Base-by-base conservation (phyloP, 2,329 filamentous ascomycete genomes). In the Cercospora janseana region DNA sequence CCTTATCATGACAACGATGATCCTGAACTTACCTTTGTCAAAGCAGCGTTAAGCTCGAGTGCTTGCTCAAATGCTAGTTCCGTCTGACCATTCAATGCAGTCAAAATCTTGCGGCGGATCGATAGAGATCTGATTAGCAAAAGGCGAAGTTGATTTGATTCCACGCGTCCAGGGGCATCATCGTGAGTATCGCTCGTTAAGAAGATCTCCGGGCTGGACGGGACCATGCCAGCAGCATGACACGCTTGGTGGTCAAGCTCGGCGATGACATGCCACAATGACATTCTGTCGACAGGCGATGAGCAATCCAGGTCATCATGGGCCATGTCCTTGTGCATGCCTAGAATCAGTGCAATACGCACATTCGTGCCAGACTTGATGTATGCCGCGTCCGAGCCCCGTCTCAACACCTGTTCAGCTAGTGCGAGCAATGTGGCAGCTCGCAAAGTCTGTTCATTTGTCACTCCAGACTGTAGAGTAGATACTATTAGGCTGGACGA, bases 211-310 rank as follows among this genome's bases (percentile, higher is more conserved):
- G 44, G 44, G 0, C 38, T 16, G 8, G 46, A 26, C 13, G 54
- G 50, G 15, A 44, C 32, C 44, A 53, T 50, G 1, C 54, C 50
- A 15, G 54, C 50, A 8, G 54, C 54, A 2, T 53, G 44, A 20
- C 42, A 53, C n/a, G 54, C 54, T 23, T 56, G 43, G 13, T 51
- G 50, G 21, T 56, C 54, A 3, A 56, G 20, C 8, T 56, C 54
- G 6, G 47, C 29, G 10, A 56, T 50, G 5, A 37, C 23, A 24
- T 49, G 40, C 54, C 50, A 56, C n/a, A 56, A 31, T 21, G 40
- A 26, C 4, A 34, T 29, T 29, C 42, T 16, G 29, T 50, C 29
- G 10, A 23, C 9, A 7, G 2, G 12, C n/a, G n/a, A n/a, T n/a
- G n/a, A n/a, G n/a, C n/a, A n/a, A n/a, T n/a, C n/a, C n/a, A n/a